phyloP scores from a whole-genome alignment of 805 yeast genomes.

The Ogataea minuta region DNA sequence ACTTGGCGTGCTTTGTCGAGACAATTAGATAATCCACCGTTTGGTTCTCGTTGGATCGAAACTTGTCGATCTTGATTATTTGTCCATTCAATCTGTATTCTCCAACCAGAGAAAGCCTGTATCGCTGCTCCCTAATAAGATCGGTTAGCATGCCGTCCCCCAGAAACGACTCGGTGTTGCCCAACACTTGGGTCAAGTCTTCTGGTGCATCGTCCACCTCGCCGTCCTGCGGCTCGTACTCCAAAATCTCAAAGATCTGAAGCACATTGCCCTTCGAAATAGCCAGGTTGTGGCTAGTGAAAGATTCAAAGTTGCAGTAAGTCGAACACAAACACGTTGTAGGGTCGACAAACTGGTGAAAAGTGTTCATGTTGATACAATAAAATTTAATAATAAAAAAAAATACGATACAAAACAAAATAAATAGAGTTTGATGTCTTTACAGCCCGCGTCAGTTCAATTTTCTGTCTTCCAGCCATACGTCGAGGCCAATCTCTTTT shows the following conservation, averaged over 20 bases:
- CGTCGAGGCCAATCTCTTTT: slow-evolving; percentile 61
- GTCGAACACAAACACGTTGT: slow-evolving; percentile 64
- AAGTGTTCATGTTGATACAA: slow-evolving; percentile 64
- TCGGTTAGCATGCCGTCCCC: slow-evolving; percentile 23
- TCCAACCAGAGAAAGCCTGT: slow-evolving; percentile 44
- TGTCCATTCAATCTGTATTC: slow-evolving; percentile 74
- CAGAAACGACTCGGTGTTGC: slow-evolving; percentile 20
- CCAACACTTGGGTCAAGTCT: slow-evolving; percentile 14
- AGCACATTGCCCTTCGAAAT: slow-evolving; percentile 70
- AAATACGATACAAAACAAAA: neutral
- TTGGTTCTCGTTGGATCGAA: slow-evolving; percentile 48
- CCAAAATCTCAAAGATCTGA: slow-evolving; percentile 53
- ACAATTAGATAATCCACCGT: slow-evolving; percentile 58
- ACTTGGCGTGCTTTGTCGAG: slow-evolving; percentile 70
- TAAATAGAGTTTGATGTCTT: neutral
- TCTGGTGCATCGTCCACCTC: slow-evolving; percentile 19
- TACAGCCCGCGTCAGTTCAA: slow-evolving; percentile 4
- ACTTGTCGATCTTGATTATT: slow-evolving; percentile 53
- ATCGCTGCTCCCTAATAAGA: slow-evolving; percentile 17
- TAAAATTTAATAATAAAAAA: slow-evolving; percentile 2
- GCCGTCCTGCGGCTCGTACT: slow-evolving; percentile 21
- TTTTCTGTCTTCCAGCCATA: slow-evolving; percentile 44
- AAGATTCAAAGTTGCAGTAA: slow-evolving; percentile 42
- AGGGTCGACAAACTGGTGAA: slow-evolving; percentile 74
- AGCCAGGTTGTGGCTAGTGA: slow-evolving; percentile 51